Conservation (phyloP, 352 stramenopile species). For the Globisporangium parvum region DNA sequence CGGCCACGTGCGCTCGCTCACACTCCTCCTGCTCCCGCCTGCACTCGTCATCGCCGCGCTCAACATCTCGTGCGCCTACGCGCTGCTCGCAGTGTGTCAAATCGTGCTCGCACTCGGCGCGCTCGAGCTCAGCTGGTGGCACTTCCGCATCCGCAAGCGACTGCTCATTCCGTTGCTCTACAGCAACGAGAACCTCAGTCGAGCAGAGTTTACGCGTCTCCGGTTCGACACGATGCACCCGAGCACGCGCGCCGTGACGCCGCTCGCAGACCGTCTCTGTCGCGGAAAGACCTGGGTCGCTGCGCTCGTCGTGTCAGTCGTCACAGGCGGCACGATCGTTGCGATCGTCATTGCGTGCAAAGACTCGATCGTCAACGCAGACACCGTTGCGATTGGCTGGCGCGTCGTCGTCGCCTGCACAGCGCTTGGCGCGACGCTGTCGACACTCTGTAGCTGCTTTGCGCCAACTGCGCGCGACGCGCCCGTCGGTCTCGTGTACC, state of each 20-base stretch:
- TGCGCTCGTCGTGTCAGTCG: slow-evolving; percentile 9
- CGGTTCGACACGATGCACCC: slow-evolving; percentile 25
- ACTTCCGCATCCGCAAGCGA: slow-evolving; percentile 53
- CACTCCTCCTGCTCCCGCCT: slow-evolving; percentile 19
- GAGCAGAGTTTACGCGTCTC: slow-evolving; percentile 17
- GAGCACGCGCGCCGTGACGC: slow-evolving; percentile 16
- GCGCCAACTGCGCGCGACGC: slow-evolving; percentile 29
- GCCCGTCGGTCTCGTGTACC: slow-evolving; percentile 41
- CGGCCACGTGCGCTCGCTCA: not conserved
- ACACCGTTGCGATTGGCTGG: slow-evolving; percentile 14
- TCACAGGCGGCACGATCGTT: slow-evolving; percentile 12
- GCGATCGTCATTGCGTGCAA: slow-evolving; percentile 7
- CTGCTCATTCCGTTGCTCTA: slow-evolving; percentile 17
- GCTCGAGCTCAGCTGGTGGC: slow-evolving; percentile 56
- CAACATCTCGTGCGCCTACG: slow-evolving; percentile 20
- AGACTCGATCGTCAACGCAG: slow-evolving; percentile 9
- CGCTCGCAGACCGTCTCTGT: slow-evolving; percentile 24
- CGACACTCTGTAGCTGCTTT: slow-evolving; percentile 35
- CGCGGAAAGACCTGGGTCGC: slow-evolving; percentile 9
- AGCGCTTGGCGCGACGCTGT: slow-evolving; percentile 20
- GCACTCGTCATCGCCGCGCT: slow-evolving; percentile 36
- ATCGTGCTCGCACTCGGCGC: slow-evolving; percentile 25
- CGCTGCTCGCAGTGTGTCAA: slow-evolving; percentile 34
- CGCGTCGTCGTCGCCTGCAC: slow-evolving; percentile 22
- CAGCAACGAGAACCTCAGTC: slow-evolving; percentile 12